These are phyloP conservation scores for Paracoccidioides brasiliensis DNA, from an alignment of 2,329 filamentous ascomycete species.

Conservation along the genomic window DNA sequence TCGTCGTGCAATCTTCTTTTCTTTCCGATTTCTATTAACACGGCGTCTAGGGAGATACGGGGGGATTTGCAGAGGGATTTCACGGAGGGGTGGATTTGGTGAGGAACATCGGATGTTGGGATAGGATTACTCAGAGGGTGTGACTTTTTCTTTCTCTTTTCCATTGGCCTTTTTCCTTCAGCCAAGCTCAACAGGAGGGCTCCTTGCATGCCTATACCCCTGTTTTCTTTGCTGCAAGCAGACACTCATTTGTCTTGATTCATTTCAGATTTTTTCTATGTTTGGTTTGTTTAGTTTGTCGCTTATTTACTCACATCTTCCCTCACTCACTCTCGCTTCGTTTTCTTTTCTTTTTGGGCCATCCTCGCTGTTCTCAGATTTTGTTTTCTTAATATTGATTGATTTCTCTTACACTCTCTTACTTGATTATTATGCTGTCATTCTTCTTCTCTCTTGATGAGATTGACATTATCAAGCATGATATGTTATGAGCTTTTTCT, in stretches of 20 bases:
- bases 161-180: neutral
- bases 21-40: neutral
- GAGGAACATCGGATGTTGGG: slow-evolving; percentile 1
- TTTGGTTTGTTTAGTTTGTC: neutral
- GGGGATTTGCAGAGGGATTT: neutral
- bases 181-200: neutral
- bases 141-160: neutral
- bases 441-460: neutral
- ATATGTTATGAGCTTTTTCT: neutral
- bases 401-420: neutral
- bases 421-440: neutral
- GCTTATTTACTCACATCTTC: neutral
- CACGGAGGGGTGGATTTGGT: neutral
- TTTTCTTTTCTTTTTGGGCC: neutral
- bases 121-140: neutral
- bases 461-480: neutral
- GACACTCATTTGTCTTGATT: neutral
- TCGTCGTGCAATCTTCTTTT: neutral
- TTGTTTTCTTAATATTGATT: neutral
- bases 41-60: neutral
- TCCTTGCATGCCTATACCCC: neutral
- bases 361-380: neutral
- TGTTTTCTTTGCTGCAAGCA: neutral
- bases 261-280: neutral
- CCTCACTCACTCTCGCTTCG: neutral